Evolutionary conservation across 1,139 yeast genomes (phyloP), one percentile per base, ranked within the genome.

Genomic region (Saccharomycopsis phalli): DNA sequence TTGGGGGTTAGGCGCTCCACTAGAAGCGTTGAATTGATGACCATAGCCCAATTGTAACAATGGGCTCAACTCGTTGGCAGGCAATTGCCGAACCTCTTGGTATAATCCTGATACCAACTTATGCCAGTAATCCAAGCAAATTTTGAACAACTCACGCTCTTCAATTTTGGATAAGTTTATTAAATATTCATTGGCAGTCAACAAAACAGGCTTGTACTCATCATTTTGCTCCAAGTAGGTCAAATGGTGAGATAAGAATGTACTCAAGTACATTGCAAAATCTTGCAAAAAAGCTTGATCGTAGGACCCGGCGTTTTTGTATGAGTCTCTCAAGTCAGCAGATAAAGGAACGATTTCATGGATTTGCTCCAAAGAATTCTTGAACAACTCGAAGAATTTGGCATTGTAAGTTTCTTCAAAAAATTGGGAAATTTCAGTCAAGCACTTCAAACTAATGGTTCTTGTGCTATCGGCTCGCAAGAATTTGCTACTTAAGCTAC

Each of bases 221-320:
- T 71, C 76, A 48, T 71, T 74, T 40, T 68, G 16, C 58, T 91
- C 99, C 46, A 93, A 68, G 8, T 86, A 69, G 35, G 68, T 55
- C 50, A 91, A 72, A 59, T 91, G 96, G 55, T 78, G 78, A 25
- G 81, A 65, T 50, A 91, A 67, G 57, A 82, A 91, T 2, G 95
- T 82, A 44, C 94, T 81, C 51, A 91, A 70, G 61, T 81, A 91
- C 81, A 91, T 80, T 10, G 97, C 95, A 58, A 91, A 72, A 65
- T 91, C 96, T 62, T 93, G 96, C 53, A 93, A 74, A 55, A 88
- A 88, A 32, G 94, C 88, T 66, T 91, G 98, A 56, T 88, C 97
- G 39, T 74, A 69, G 17, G 95, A 74, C 53, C 72, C 74, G 4
- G 96, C 95, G 50, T 69, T 67, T 42, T 74, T 72, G 60, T 91